A percentile compares a stretch with the other conserved stretches of the same genome.
These are phyloP conservation scores for Alternaria consortialis DNA, from an alignment of 2,329 filamentous ascomycete genomes.

Conservation along the genomic window DNA sequence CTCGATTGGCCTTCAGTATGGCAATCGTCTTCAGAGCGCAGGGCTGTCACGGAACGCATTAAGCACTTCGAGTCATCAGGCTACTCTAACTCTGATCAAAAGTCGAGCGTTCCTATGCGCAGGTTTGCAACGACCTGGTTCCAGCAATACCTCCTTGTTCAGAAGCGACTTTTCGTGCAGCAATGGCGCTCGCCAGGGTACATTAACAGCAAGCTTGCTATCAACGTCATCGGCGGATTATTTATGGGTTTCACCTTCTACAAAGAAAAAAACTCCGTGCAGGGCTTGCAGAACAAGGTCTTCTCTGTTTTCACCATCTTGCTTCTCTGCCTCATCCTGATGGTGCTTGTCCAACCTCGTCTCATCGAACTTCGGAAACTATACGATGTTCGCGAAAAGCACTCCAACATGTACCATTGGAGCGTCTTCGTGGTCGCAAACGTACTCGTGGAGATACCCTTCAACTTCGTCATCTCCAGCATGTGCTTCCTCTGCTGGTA, in stretches of 20 bases:
- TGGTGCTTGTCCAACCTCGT: slow-evolving; percentile 76
- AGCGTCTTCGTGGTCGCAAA: slow-evolving; percentile 80
- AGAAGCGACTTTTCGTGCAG: slow-evolving; percentile 79
- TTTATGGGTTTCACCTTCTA: slow-evolving; percentile 73
- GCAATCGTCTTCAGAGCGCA: slow-evolving; percentile 19
- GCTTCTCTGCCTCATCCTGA: slow-evolving; percentile 78
- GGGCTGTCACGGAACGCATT: slow-evolving; percentile 48
- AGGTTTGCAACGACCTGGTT: slow-evolving; percentile 57
- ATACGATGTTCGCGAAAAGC: slow-evolving; percentile 84
- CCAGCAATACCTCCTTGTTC: slow-evolving; percentile 75
- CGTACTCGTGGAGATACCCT: slow-evolving; percentile 82
- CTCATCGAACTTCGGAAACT: slow-evolving; percentile 80
- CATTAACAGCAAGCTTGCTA: slow-evolving; percentile 78
- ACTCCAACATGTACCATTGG: slow-evolving; percentile 83
- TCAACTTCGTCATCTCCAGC: slow-evolving; percentile 74
- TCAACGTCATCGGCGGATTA: slow-evolving; percentile 58
- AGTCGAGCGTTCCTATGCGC: neutral
- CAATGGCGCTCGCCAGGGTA: slow-evolving; percentile 89
- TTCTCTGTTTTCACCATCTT: slow-evolving; percentile 81
- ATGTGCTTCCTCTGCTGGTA: slow-evolving; percentile 81
- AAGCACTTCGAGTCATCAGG: slow-evolving; percentile 60
- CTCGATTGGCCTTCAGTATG: slow-evolving; percentile 26
- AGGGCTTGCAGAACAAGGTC: slow-evolving; percentile 82
- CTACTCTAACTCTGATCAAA: neutral
- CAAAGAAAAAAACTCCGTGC: slow-evolving; percentile 54